Conservation (phyloP, 2,329 filamentous ascomycete genomes). For the Lachnellula subtilissima region DNA sequence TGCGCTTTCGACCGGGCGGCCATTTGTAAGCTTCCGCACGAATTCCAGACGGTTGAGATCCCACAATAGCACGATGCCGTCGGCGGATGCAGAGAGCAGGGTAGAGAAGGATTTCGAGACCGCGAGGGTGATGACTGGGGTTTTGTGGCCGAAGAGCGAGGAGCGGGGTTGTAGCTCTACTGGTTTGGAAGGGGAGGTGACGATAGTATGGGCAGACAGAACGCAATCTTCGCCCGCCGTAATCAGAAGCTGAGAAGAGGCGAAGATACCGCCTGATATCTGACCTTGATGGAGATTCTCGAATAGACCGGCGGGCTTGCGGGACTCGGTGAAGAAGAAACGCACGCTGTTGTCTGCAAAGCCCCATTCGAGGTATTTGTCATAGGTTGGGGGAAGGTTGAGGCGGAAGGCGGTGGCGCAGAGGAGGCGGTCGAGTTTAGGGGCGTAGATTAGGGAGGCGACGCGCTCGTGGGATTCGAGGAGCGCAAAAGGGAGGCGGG, state of each 20-base stretch:
- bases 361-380: slow-evolving; percentile 94
- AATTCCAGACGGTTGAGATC: slow-evolving; percentile 89
- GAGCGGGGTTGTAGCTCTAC: slow-evolving; percentile 76
- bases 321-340: slow-evolving; percentile 80
- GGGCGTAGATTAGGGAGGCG: slow-evolving; percentile 69
- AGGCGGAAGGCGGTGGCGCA: slow-evolving; percentile 80
- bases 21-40: slow-evolving; percentile 64
- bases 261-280: slow-evolving; percentile 76
- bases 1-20: slow-evolving; percentile 63
- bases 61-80: slow-evolving; percentile 85
- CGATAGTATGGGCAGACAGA: slow-evolving; percentile 75
- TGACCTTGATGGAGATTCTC: slow-evolving; percentile 93
- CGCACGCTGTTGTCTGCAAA: slow-evolving; percentile 89
- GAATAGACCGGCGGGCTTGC: slow-evolving; percentile 79
- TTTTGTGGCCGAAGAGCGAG: slow-evolving; percentile 86
- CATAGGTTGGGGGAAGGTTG: slow-evolving; percentile 79
- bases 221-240: slow-evolving; percentile 92
- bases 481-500: slow-evolving; percentile 72
- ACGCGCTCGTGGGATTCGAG: slow-evolving; percentile 71
- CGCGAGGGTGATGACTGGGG: slow-evolving; percentile 74
- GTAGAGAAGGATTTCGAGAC: slow-evolving; percentile 85
- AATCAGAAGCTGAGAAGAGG: slow-evolving; percentile 84
- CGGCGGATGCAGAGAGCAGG: slow-evolving; percentile 74
- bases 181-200: slow-evolving; percentile 56
- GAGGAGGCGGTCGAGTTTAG: slow-evolving; percentile 76